Evolutionary conservation across 2,329 filamentous ascomycete genomes (phyloP).

Genomic region (Hortaea werneckii): DNA sequence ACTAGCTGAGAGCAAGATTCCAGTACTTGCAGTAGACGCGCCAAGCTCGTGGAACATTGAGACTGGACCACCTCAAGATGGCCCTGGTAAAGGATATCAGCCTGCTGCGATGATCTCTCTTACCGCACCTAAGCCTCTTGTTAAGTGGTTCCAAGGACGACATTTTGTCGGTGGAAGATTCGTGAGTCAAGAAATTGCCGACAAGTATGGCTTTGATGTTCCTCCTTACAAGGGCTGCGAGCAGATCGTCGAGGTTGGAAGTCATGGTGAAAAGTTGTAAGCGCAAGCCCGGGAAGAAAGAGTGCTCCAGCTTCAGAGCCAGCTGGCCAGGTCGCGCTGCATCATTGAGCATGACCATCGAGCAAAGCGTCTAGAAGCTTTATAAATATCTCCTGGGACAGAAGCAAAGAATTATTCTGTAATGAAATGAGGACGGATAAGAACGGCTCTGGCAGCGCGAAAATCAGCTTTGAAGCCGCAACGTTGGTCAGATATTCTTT

Average conservation of each 20-base stretch:
- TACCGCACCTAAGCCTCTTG: conserved; percentile 86
- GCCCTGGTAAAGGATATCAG: conserved; percentile 69
- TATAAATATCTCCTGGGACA: too few relatives aligned
- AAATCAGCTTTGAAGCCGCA: too few relatives aligned
- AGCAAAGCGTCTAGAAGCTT: too few relatives aligned
- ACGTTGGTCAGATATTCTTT: too few relatives aligned
- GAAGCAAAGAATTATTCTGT: too few relatives aligned
- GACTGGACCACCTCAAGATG: conserved; percentile 65
- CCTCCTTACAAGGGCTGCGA: conserved; percentile 78
- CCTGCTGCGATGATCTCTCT: conserved; percentile 74
- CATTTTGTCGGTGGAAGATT: conserved; percentile 94
- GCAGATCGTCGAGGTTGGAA: conserved; percentile 70
- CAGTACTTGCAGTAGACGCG: conserved; percentile 82
- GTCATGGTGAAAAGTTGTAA: conserved; percentile 40
- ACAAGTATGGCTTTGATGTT: conserved; percentile 77
- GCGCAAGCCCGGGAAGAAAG: background rate
- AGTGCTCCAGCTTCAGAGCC: too few relatives aligned
- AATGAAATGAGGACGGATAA: too few relatives aligned
- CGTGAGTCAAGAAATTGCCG: conserved; percentile 63
- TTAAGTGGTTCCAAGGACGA: conserved; percentile 70
- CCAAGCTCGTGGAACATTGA: conserved; percentile 95
- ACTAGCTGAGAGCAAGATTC: conserved; percentile 60
- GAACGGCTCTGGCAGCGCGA: too few relatives aligned
- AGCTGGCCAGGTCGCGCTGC: too few relatives aligned
- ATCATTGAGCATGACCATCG: too few relatives aligned